Base-by-base conservation (phyloP, 1,284 basidiomycete genomes). In the Tetrapyrgos nigripes region DNA sequence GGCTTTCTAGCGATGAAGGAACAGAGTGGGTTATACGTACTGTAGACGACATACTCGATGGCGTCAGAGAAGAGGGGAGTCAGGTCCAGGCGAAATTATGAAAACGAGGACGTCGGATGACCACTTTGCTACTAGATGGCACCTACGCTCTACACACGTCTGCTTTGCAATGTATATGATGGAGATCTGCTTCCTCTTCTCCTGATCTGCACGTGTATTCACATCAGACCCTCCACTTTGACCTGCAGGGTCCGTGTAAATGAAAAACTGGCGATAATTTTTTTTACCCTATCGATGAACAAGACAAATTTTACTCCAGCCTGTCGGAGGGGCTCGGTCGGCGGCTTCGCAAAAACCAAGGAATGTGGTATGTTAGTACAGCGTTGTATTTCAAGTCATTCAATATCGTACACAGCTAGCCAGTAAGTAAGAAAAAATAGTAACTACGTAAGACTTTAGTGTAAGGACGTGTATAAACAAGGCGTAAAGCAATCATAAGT, bases 21-120 rank as follows among this genome's bases (percentile, higher is more conserved):
- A 88, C 92, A 27, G 87, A 90, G 73, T 99, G 97, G 97, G 89
- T 97, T 40, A 78, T 98, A 63, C 86, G 90, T 69, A 90, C 87
- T 50, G 88, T 97, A 37, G 97, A 98, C 76, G 80, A 86, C 63
- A 84, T 94, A 71, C 79, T 89, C 59, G 89, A 93, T 71, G 86
- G 84, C 55, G 83, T 92, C 44, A 58, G 46, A 54, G 46, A 72
- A 82, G 76, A 69, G 64, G 73, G 68, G 66, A 76, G 74, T 62
- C 64, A 72, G 63, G 70, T 68, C 64, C 80, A 80, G 73, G 82
- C 81, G 72, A 90, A 87, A 79, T 78, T 92, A 75, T 91, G 81
- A 80, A 73, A 64, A 61, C 37, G 49, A 55, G 49, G 57, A 35
- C 64, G 62, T 62, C 65, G 46, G 53, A 53, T 61, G 65, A 64